A percentile compares a stretch with the other conserved stretches of the same genome.
Conservation (phyloP, 106 monocot genomes). For the Agapanthus africanus region DNA sequence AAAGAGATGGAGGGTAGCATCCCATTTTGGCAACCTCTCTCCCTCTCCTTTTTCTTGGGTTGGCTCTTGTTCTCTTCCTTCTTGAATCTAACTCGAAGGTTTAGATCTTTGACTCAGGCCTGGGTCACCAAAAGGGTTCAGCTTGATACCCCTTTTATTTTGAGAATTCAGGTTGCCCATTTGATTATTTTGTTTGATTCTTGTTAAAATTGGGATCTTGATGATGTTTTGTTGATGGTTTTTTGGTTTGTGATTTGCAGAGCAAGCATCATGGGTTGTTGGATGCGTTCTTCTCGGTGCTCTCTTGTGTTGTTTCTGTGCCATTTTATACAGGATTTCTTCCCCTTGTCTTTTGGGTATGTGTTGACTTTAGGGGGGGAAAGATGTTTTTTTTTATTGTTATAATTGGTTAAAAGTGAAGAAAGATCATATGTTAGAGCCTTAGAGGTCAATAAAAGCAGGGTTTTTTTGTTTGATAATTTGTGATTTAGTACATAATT, state of each 20-base stretch:
- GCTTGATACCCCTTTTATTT: conserved; percentile 1
- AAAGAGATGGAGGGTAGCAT: conserved; percentile 6
- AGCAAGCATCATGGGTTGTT: conserved; percentile 34
- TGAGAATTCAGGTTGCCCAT: conserved; percentile 28
- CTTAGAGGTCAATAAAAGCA: too few relatives aligned
- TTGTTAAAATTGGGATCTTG: not conserved
- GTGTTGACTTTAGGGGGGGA: too few relatives aligned
- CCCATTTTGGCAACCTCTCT: conserved; percentile 8
- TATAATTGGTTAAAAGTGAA: too few relatives aligned
- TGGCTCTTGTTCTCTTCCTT: conserved; percentile 46
- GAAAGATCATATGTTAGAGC: too few relatives aligned
- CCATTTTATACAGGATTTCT: conserved; percentile 95
- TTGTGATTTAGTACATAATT: too few relatives aligned
- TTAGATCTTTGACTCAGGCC: conserved; percentile 60
- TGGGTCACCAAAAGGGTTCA: conserved; percentile 65
- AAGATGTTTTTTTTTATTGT: not conserved
- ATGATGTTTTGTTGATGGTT: not conserved
- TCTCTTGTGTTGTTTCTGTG: conserved; percentile 86
- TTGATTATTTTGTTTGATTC: not conserved
- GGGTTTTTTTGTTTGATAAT: too few relatives aligned
- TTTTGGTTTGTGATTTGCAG: conserved; percentile 28
- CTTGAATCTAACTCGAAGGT: conserved; percentile 37
- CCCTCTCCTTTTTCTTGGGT: conserved; percentile 10
- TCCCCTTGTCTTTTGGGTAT: conserved; percentile 91
- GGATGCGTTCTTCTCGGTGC: conserved; percentile 68